Conservation (phyloP, 768 basidiomycete genomes). For the Auriscalpium vulgare region DNA sequence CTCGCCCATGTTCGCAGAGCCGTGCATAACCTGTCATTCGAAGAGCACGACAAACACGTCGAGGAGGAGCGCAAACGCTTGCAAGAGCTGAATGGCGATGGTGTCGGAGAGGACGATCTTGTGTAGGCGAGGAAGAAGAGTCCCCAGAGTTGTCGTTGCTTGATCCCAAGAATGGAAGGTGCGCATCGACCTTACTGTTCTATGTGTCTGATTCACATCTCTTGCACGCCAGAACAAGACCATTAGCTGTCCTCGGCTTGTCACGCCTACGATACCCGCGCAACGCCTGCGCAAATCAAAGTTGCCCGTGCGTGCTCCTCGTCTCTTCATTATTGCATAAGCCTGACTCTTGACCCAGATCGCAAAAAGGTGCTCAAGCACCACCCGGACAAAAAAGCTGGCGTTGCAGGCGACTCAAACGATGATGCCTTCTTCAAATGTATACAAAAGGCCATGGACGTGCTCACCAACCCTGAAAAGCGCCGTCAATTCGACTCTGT, state of each 20-base stretch:
- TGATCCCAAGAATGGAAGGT: conserved; percentile 99
- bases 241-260: conserved; percentile 96
- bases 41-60: conserved; percentile 67
- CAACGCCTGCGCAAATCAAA: conserved; percentile 89
- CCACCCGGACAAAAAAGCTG: conserved; percentile 92
- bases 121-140: conserved; percentile 90
- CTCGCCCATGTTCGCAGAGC: conserved; percentile 74
- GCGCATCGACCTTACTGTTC: conserved; percentile 6
- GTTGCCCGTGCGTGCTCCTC: conserved; percentile 70
- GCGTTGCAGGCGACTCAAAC: conserved; percentile 69
- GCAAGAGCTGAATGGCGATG: conserved; percentile 40
- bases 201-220: neutral
- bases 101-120: conserved; percentile 67
- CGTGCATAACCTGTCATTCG: conserved; percentile 70
- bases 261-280: conserved; percentile 82
- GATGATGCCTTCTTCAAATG: conserved; percentile 99
- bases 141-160: conserved; percentile 52
- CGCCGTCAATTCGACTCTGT: conserved; percentile 96
- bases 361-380: conserved; percentile 97
- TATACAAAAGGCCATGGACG: conserved; percentile 96
- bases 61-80: conserved; percentile 45
- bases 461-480: conserved; percentile 78
- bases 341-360: conserved; percentile 40
- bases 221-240: conserved; percentile 73
- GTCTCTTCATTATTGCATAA: conserved; percentile 1